Evolutionary conservation across 1,284 basidiomycete genomes (phyloP).

Genomic region (Fistulinella cinereoalba): DNA sequence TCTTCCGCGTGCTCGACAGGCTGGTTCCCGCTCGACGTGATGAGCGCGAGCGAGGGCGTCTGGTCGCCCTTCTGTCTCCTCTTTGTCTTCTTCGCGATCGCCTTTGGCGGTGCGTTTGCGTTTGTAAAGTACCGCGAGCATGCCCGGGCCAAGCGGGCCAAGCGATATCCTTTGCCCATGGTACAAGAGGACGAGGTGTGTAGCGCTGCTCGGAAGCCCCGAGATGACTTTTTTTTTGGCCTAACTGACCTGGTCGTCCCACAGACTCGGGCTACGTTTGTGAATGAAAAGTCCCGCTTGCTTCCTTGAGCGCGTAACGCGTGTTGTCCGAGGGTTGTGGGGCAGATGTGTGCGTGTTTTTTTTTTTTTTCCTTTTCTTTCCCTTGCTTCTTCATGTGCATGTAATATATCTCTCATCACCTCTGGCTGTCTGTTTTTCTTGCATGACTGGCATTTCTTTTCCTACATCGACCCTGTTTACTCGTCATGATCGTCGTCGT

Average conservation of each 20-base stretch:
- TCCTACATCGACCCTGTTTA: neutral
- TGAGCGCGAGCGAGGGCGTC: conserved; percentile 19
- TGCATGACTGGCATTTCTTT: conserved; percentile 10
- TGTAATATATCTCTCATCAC: neutral
- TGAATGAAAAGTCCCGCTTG: conserved; percentile 26
- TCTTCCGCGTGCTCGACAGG: conserved; percentile 49
- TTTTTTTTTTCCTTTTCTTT: neutral
- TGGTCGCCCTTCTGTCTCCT: conserved; percentile 34
- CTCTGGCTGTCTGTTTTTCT: neutral
- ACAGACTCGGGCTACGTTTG: conserved; percentile 8
- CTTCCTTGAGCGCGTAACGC: conserved; percentile 13
- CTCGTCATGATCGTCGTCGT: neutral
- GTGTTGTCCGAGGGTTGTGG: neutral
- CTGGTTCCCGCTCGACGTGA: conserved; percentile 31
- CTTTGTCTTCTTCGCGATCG: conserved; percentile 38
- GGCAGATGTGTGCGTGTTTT: no score
- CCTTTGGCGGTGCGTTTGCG: conserved; percentile 40
- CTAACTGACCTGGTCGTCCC: conserved; percentile 1
- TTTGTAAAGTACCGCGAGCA: conserved; percentile 16
- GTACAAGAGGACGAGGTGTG: no score
- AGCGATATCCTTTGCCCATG: no score
- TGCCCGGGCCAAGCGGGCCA: conserved; percentile 3
- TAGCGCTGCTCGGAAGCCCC: conserved; percentile 5
- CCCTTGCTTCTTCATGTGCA: neutral
- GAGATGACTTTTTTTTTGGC: conserved; percentile 13